A percentile compares a stretch with the other conserved stretches of the same genome.
These are phyloP conservation scores for Mycena floridula DNA, from an alignment of 768 basidiomycete genomes.

Conservation along the genomic window DNA sequence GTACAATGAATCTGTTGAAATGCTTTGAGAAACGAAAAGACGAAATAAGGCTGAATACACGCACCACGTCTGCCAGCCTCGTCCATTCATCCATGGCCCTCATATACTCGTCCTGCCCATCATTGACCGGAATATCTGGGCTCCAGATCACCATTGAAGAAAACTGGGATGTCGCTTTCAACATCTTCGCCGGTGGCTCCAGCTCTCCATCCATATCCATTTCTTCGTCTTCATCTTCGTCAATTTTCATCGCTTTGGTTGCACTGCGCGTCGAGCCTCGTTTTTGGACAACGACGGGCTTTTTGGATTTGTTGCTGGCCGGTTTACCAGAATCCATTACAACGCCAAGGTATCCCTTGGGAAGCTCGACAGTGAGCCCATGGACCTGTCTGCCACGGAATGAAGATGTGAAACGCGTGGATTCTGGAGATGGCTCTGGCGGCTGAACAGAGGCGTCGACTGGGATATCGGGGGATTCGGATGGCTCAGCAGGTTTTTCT, in stretches of 20 bases:
- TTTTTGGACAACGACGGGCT: conserved; percentile 4
- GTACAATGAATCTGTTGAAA: too few relatives aligned
- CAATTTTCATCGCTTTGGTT: conserved; percentile 20
- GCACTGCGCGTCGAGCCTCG: conserved; percentile 19
- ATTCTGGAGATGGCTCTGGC: conserved; percentile 5
- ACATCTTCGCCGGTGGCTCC: conserved; percentile 18
- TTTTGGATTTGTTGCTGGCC: conserved; percentile 10
- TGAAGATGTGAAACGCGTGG: conserved; percentile 49
- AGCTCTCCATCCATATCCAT: conserved; percentile 17
- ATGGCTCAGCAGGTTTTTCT: not conserved
- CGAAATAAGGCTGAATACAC: too few relatives aligned
- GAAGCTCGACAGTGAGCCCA: conserved; percentile 55
- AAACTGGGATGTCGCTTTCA: conserved; percentile 51
- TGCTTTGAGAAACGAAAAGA: too few relatives aligned
- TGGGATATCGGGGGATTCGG: not conserved
- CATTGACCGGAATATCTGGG: conserved; percentile 65
- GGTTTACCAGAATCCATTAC: conserved; percentile 37
- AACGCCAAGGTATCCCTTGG: conserved; percentile 62
- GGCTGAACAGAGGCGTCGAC: not conserved
- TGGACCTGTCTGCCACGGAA: conserved; percentile 76
- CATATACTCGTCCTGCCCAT: conserved; percentile 65
- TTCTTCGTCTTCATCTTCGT: conserved; percentile 17
- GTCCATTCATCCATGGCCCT: conserved; percentile 71
- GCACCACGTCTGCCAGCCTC: conserved; percentile 53
- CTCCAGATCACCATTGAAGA: conserved; percentile 71